Percentiles rank a stretch among this genome's conserved stretches.
Evolutionary conservation across 108 stramenopile genomes (phyloP).

Genomic region (Skeletonema grethae): DNA sequence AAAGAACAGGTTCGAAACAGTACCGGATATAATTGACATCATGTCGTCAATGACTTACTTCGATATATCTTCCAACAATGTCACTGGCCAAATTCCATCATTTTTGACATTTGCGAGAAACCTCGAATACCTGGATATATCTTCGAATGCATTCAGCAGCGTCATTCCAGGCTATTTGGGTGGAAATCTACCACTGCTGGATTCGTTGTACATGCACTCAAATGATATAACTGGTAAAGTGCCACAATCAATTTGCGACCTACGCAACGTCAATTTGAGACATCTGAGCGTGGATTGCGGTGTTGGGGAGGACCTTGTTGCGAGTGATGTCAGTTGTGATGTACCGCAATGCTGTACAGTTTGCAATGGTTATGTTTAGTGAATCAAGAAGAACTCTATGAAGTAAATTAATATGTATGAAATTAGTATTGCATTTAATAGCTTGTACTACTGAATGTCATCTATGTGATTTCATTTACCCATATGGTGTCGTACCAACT

Average conservation of each 20-base stretch:
- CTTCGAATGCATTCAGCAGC: slow-evolving; percentile 54
- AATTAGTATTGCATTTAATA: not conserved
- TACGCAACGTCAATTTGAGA: slow-evolving; percentile 11
- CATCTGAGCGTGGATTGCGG: slow-evolving; percentile 26
- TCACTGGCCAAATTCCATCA: slow-evolving; percentile 26
- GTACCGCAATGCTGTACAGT: slow-evolving; percentile 19
- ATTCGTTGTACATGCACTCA: slow-evolving; percentile 53
- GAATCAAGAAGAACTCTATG: not conserved
- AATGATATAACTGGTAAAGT: slow-evolving; percentile 59
- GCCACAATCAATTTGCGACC: slow-evolving; percentile 39
- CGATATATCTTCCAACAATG: slow-evolving; percentile 27
- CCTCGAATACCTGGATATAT: slow-evolving; percentile 28
- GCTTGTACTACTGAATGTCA: not conserved
- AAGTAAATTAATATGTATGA: not conserved
- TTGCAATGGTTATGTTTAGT: slow-evolving; percentile 22
- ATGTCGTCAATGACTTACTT: slow-evolving; percentile 23
- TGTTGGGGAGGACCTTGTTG: not conserved
- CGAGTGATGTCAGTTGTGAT: slow-evolving; percentile 12
- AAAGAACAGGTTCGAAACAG: slow-evolving; percentile 15
- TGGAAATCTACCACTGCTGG: slow-evolving; percentile 33
- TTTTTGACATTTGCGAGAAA: slow-evolving; percentile 20
- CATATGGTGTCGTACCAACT: not conserved
- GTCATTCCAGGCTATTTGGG: slow-evolving; percentile 49
- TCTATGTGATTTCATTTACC: not conserved
- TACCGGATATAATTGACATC: slow-evolving; percentile 12